A percentile compares a stretch with the other conserved stretches of the same genome.
Evolutionary conservation across 140 eudicot species (phyloP).

Genomic region (Stevia rebaudiana): DNA sequence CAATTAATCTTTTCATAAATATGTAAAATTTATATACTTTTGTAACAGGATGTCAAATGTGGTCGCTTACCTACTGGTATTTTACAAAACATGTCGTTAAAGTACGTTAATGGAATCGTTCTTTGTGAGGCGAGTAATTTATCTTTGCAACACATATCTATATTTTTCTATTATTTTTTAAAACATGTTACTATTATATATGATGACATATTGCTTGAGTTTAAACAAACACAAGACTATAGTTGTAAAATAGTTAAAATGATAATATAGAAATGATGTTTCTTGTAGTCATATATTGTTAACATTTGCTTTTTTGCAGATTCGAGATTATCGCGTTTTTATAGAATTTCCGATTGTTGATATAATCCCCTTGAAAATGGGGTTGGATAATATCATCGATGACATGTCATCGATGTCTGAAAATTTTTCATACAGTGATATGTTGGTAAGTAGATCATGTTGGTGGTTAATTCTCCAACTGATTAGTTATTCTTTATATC

Average conservation of each 20-base stretch:
- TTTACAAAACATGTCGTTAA: not conserved
- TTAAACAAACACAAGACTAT: not conserved
- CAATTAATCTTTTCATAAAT: not conserved
- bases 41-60: not conserved
- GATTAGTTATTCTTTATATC: not conserved
- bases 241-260: too few species aligned
- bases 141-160: too few species aligned
- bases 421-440: not conserved
- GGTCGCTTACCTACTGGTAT: not conserved
- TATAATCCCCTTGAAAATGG: not conserved
- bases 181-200: not conserved
- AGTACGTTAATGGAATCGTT: not conserved
- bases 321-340: not conserved
- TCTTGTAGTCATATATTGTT: not conserved
- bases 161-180: too few species aligned
- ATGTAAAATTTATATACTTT: not conserved
- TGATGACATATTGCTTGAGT: not conserved
- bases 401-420: not conserved
- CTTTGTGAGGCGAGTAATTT: not conserved
- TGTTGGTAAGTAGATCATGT: not conserved
- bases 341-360: not conserved
- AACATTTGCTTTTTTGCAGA: not conserved
- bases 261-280: too few species aligned
- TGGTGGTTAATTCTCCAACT: not conserved
- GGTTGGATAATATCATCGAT: not conserved